Evolutionary conservation across 2,329 filamentous ascomycete species (phyloP).

Genomic region (Verticillium albo-atrum): DNA sequence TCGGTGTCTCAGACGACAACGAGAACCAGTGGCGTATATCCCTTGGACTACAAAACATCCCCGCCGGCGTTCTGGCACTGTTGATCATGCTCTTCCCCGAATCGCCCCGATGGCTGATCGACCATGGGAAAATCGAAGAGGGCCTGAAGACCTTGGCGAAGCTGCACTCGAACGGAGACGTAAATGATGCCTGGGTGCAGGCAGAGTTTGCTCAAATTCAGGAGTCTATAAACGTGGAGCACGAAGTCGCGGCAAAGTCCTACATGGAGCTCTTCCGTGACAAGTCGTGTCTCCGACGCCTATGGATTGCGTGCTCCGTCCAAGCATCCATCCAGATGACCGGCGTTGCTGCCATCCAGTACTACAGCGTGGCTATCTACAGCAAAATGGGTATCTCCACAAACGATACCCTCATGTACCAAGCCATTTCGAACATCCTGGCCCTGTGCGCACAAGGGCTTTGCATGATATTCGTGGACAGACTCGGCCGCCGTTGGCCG

Average conservation of each 20-base stretch:
- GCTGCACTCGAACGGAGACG: slow-evolving; percentile 66
- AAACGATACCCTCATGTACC: slow-evolving; percentile 65
- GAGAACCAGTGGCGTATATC: slow-evolving; percentile 28
- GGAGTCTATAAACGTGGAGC: slow-evolving; percentile 59
- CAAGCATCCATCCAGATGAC: slow-evolving; percentile 75
- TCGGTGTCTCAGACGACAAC: not conserved
- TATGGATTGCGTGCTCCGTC: slow-evolving; percentile 64
- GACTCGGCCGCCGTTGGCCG: slow-evolving; percentile 65
- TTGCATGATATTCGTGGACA: slow-evolving; percentile 67
- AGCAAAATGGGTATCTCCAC: slow-evolving; percentile 63
- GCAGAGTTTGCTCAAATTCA: slow-evolving; percentile 71
- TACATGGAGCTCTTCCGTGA: slow-evolving; percentile 63
- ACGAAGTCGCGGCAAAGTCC: slow-evolving; percentile 64
- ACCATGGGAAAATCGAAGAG: slow-evolving; percentile 60
- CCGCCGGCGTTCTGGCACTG: slow-evolving; percentile 57
- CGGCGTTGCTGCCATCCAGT: slow-evolving; percentile 70
- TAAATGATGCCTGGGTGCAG: slow-evolving; percentile 62
- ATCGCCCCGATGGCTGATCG: slow-evolving; percentile 70
- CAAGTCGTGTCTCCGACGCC: slow-evolving; percentile 61
- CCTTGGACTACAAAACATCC: slow-evolving; percentile 67
- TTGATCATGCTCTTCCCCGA: slow-evolving; percentile 71
- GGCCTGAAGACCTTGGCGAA: slow-evolving; percentile 63
- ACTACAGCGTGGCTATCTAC: slow-evolving; percentile 67
- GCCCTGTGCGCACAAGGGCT: slow-evolving; percentile 64
- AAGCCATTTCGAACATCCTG: slow-evolving; percentile 69